Conservation (phyloP, 2,329 filamentous ascomycete genomes). For the Pseudocercospora fuligena region DNA sequence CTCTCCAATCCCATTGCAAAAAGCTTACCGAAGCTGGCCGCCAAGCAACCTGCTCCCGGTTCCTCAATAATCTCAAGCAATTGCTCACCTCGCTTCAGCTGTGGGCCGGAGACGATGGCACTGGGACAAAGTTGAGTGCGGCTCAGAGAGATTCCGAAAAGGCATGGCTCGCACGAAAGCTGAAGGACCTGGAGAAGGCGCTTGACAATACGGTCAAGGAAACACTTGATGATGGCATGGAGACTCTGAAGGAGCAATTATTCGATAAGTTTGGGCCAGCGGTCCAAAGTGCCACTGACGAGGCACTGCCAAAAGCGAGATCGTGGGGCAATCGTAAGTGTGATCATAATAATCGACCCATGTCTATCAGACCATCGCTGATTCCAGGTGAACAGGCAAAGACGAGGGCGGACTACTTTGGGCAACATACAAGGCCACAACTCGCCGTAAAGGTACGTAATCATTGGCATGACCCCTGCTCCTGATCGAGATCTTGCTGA, state of each 20-base stretch:
- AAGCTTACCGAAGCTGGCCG: constrained; percentile 60
- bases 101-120: constrained; percentile 54
- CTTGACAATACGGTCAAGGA: constrained; percentile 49
- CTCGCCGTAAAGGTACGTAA: constrained; percentile 50
- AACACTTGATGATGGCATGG: constrained; percentile 47
- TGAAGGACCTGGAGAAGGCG: constrained; percentile 48
- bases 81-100: constrained; percentile 59
- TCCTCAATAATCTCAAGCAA: constrained; percentile 58
- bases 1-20: constrained; percentile 63
- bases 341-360: not conserved
- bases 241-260: constrained; percentile 51
- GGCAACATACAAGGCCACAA: constrained; percentile 62
- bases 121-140: constrained; percentile 47
- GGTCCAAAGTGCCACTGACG: constrained; percentile 46
- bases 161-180: constrained; percentile 44
- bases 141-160: constrained; percentile 46
- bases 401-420: constrained; percentile 55
- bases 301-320: constrained; percentile 41
- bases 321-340: constrained; percentile 40
- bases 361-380: not conserved
- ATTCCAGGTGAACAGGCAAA: constrained; percentile 24
- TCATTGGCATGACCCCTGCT: not conserved
- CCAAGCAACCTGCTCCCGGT: constrained; percentile 51
- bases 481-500: not conserved
- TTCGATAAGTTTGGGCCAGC: constrained; percentile 51